phyloP scores from a whole-genome alignment of 129 eudicot species.

The Flaveria linearis region DNA sequence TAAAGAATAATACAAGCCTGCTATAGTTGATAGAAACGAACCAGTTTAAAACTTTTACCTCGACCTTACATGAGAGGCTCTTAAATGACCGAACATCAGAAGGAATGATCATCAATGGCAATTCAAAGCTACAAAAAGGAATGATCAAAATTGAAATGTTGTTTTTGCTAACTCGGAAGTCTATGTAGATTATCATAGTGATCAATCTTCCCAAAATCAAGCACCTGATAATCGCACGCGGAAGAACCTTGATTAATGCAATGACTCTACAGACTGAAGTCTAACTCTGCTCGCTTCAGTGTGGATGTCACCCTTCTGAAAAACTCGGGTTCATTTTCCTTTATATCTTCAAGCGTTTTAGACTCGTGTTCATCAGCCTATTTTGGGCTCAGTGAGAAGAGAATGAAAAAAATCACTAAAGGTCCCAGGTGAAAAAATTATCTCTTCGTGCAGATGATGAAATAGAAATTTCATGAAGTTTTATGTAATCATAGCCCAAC shows the following conservation, averaged over 20 bases:
- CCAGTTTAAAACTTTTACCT: not conserved
- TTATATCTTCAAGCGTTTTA: conserved; percentile 68
- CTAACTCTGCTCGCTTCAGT: conserved; percentile 71
- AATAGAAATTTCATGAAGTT: not conserved
- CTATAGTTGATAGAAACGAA: not conserved
- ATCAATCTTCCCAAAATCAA: not conserved
- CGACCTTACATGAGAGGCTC: not conserved
- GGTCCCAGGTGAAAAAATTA: not conserved
- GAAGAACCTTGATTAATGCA: conserved; percentile 15
- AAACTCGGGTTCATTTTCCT: conserved; percentile 65
- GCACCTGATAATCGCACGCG: not conserved
- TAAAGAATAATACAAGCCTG: too few species aligned
- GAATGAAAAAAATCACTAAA: not conserved
- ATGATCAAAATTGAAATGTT: not conserved
- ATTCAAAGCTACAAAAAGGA: conserved; percentile 20
- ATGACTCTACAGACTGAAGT: conserved; percentile 47
- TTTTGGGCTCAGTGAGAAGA: conserved; percentile 3
- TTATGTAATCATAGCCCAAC: not conserved
- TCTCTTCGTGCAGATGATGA: conserved; percentile 13
- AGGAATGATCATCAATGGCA: not conserved
- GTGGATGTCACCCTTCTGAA: conserved; percentile 66
- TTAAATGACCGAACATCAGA: not conserved
- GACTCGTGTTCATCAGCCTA: conserved; percentile 95
- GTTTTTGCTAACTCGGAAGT: not conserved
- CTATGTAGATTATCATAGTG: conserved; percentile 2